Conservation (phyloP, 768 basidiomycete species). For the Sporobolomyces pararoseus region DNA sequence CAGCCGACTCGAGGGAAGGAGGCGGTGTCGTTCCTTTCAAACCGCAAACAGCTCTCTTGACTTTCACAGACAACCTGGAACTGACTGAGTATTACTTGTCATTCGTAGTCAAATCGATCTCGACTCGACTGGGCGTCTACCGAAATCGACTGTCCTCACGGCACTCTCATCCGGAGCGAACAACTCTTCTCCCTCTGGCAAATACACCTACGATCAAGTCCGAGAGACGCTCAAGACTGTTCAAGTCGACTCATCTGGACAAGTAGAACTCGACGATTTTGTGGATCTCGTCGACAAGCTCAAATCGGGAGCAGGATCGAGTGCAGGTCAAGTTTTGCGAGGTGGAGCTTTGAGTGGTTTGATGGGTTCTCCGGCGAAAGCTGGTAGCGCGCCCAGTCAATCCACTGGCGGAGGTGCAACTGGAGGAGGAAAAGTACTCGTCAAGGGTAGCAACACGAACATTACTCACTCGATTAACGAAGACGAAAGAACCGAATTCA, state of each 20-base stretch:
- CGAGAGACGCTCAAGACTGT: slow-evolving; percentile 78
- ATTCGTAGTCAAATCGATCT: slow-evolving; percentile 64
- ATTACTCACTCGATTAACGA: slow-evolving; percentile 97
- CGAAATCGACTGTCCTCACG: slow-evolving; percentile 75
- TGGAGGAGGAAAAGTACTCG: slow-evolving; percentile 73
- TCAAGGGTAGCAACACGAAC: slow-evolving; percentile 90
- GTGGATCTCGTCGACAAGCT: slow-evolving; percentile 90
- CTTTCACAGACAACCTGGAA: too few relatives aligned
- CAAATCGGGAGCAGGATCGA: slow-evolving; percentile 45
- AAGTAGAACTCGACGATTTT: slow-evolving; percentile 96
- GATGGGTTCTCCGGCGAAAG: slow-evolving; percentile 31
- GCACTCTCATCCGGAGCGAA: slow-evolving; percentile 61
- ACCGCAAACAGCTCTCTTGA: background rate
- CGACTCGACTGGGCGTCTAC: slow-evolving; percentile 74
- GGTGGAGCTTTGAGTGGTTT: slow-evolving; percentile 41
- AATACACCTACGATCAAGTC: slow-evolving; percentile 79
- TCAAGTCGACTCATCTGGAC: slow-evolving; percentile 80
- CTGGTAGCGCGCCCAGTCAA: slow-evolving; percentile 17
- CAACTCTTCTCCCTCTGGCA: slow-evolving; percentile 53
- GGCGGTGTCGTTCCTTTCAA: background rate
- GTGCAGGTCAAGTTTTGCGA: slow-evolving; percentile 37
- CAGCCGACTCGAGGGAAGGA: background rate
- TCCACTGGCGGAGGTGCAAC: slow-evolving; percentile 61
- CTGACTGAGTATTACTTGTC: background rate
- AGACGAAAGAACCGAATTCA: slow-evolving; percentile 90